These are phyloP conservation scores for Chaetomium strumarium DNA, from an alignment of 2,329 filamentous ascomycete genomes.

Conservation along the genomic window DNA sequence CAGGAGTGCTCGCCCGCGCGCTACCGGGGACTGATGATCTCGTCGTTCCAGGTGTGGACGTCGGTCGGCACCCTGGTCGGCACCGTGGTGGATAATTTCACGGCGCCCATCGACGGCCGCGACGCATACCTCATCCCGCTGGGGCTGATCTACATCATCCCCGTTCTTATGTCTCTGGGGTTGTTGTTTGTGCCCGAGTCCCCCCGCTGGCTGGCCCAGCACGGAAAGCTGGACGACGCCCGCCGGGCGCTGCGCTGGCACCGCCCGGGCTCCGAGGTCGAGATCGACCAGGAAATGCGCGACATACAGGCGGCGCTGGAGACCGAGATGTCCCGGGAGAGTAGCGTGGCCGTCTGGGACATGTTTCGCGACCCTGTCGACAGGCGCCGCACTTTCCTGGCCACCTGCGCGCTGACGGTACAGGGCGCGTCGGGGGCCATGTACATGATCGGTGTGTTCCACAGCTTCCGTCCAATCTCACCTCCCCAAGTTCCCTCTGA, in stretches of 20 bases:
- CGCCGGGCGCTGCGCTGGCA: constrained; percentile 31
- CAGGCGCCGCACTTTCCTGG: constrained; percentile 42
- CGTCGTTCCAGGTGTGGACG: constrained; percentile 27
- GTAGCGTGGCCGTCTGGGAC: constrained; percentile 36
- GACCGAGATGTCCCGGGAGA: constrained; percentile 27
- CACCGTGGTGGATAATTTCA: constrained; percentile 45
- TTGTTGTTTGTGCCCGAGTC: constrained; percentile 37
- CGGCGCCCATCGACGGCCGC: constrained; percentile 29
- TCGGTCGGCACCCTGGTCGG: constrained; percentile 35
- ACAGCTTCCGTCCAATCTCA: no score
- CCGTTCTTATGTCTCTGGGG: constrained; percentile 31
- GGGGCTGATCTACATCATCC: constrained; percentile 34
- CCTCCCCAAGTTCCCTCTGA: no score
- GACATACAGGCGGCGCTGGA: constrained; percentile 34
- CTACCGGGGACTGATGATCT: constrained; percentile 32
- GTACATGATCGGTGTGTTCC: constrained; percentile 45
- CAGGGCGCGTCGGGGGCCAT: constrained; percentile 50
- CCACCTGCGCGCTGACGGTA: constrained; percentile 41
- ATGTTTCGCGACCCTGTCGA: constrained; percentile 47
- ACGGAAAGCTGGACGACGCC: constrained; percentile 30
- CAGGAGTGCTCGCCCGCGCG: constrained; percentile 28
- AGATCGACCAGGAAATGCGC: constrained; percentile 29
- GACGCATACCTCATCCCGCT: constrained; percentile 36
- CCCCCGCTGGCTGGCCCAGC: constrained; percentile 35
- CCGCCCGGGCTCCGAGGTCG: constrained; percentile 28